Conservation (phyloP, 805 yeast genomes). For the Saccharomyces kudriavzevii region DNA sequence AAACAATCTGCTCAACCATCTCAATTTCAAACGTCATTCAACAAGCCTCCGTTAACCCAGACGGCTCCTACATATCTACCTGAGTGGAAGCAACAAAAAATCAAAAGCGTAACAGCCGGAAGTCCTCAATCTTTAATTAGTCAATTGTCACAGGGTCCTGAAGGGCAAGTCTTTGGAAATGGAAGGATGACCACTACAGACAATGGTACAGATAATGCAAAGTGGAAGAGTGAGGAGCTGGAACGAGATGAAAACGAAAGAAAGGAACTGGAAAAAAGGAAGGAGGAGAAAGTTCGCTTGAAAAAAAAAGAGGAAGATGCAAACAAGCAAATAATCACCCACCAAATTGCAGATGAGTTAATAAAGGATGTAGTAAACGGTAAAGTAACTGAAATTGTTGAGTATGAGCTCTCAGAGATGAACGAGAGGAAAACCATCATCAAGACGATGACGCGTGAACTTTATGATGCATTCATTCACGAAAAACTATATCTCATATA, state of each 20-base stretch:
- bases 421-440: constrained; percentile 17
- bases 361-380: constrained; percentile 6
- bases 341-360: constrained; percentile 5
- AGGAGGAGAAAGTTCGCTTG: constrained; percentile 8
- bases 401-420: background rate
- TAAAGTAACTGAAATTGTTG: background rate
- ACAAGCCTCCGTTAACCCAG: background rate
- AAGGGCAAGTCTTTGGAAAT: background rate
- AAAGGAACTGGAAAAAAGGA: constrained; percentile 9
- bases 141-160: background rate
- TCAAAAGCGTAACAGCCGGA: background rate
- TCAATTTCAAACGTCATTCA: background rate
- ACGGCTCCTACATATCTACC: background rate
- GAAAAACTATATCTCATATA: constrained; percentile 43
- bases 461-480: constrained; percentile 52
- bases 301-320: constrained; percentile 16
- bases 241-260: constrained; percentile 3
- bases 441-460: constrained; percentile 38
- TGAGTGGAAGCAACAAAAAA: background rate
- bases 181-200: background rate
- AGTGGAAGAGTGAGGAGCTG: constrained; percentile 1
- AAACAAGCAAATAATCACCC: constrained; percentile 16
- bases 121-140: background rate
- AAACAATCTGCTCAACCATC: background rate
- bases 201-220: background rate